Conservation (phyloP, 164 flowering plant genomes). For the Tetracentron sinense region DNA sequence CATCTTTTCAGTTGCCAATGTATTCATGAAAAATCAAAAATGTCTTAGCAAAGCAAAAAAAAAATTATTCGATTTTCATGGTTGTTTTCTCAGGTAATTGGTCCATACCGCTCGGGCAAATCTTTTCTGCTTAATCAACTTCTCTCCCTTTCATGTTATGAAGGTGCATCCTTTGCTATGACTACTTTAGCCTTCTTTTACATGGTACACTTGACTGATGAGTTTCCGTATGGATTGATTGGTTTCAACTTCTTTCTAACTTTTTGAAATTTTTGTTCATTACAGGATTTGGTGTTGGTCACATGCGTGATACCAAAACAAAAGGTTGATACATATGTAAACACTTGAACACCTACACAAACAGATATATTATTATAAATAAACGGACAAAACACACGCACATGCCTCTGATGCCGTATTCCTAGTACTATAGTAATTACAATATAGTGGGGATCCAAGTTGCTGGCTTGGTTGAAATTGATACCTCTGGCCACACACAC, state of each 20-base stretch:
- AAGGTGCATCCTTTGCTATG: constrained; percentile 47
- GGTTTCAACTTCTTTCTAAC: background rate
- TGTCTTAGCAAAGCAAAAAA: too few species aligned
- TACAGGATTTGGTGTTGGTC: constrained; percentile 99
- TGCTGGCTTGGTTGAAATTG: too few species aligned
- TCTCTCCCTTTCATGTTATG: constrained; percentile 93
- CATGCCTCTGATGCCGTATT: too few species aligned
- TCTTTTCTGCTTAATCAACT: constrained; percentile 98
- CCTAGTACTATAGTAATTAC: too few species aligned
- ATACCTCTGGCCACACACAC: too few species aligned
- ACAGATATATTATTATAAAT: too few species aligned
- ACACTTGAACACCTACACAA: too few species aligned
- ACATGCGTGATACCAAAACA: constrained; percentile 99
- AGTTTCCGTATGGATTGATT: background rate
- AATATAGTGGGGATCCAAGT: too few species aligned
- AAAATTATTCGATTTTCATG: too few species aligned
- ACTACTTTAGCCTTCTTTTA: background rate
- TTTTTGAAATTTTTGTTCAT: constrained; percentile 7
- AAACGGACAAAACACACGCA: too few species aligned
- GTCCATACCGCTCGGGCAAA: constrained; percentile 99
- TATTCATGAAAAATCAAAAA: too few species aligned
- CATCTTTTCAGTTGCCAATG: too few species aligned
- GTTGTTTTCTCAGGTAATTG: constrained; percentile 89
- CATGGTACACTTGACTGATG: background rate
- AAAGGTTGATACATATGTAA: constrained; percentile 51